These are phyloP conservation scores for Petunia hybrid DNA, from an alignment of 305 asterid species.

Conservation along the genomic window DNA sequence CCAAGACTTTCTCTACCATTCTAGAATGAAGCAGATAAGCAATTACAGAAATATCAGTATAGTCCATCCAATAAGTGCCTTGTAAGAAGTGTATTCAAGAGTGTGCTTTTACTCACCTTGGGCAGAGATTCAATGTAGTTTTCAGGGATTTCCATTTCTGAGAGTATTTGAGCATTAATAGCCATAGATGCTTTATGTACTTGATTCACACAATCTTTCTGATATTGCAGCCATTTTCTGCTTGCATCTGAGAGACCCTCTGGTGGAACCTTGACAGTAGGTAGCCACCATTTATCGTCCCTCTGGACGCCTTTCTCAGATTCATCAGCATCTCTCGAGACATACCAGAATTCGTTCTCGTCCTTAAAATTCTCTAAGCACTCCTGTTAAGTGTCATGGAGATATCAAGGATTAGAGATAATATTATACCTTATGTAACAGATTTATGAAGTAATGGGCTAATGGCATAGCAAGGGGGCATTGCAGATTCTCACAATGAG, in stretches of 20 bases:
- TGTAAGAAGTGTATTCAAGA: neutral
- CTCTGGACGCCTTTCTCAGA: constrained; percentile 75
- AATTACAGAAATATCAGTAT: constrained; percentile 16
- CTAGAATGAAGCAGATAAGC: constrained; percentile 42
- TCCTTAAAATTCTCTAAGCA: constrained; percentile 68
- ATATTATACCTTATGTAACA: neutral
- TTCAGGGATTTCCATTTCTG: constrained; percentile 92
- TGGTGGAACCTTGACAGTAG: constrained; percentile 83
- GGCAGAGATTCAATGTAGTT: constrained; percentile 89
- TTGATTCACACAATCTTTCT: constrained; percentile 65
- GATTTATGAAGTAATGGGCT: neutral
- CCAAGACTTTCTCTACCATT: constrained; percentile 91
- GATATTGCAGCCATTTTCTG: constrained; percentile 43
- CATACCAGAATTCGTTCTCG: constrained; percentile 77
- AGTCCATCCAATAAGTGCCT: neutral
- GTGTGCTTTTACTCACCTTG: constrained; percentile 51
- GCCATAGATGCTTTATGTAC: constrained; percentile 91
- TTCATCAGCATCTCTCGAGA: constrained; percentile 72
- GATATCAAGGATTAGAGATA: neutral
- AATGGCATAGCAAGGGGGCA: neutral
- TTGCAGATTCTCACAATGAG: constrained; percentile 61
- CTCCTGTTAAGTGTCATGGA: constrained; percentile 44
- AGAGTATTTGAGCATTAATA: constrained; percentile 80
- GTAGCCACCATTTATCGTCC: constrained; percentile 91
- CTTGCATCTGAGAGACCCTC: constrained; percentile 66